Evolutionary conservation across 768 basidiomycete genomes (phyloP).

Genomic region (Suillus ampliporus): DNA sequence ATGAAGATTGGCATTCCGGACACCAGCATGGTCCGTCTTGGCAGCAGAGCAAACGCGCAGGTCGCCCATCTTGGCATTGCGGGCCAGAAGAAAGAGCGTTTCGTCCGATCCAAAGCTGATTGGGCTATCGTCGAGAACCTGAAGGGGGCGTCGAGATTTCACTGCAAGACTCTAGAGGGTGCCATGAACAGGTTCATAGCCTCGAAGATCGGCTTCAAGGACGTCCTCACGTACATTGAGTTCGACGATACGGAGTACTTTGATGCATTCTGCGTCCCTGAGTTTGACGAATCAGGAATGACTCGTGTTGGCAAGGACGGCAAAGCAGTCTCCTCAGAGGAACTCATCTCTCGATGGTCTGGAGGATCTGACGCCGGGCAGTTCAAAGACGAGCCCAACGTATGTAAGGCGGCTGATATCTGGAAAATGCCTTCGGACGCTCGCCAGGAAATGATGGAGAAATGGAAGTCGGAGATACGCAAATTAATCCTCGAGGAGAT

Average conservation of each 20-base stretch:
- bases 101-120: conserved; percentile 36
- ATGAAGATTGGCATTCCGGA: conserved; percentile 61
- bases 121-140: conserved; percentile 49
- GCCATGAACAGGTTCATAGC: conserved; percentile 36
- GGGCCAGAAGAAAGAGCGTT: conserved; percentile 27
- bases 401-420: conserved; percentile 31
- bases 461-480: conserved; percentile 45
- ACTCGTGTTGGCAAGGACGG: conserved; percentile 46
- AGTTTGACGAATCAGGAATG: conserved; percentile 49
- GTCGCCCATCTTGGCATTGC: conserved; percentile 53
- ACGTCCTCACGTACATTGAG: conserved; percentile 54
- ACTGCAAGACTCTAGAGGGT: conserved; percentile 27
- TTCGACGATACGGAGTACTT: conserved; percentile 54
- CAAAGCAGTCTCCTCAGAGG: conserved; percentile 37
- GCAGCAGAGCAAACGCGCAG: conserved; percentile 55
- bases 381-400: conserved; percentile 34
- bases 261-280: conserved; percentile 51
- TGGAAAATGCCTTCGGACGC: conserved; percentile 42
- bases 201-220: conserved; percentile 24
- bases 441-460: conserved; percentile 32
- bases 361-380: conserved; percentile 50
- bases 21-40: conserved; percentile 57
- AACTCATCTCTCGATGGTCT: conserved; percentile 56
- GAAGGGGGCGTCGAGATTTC: conserved; percentile 28
- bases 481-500: conserved; percentile 42